phyloP scores from a whole-genome alignment of 2,329 filamentous ascomycete genomes.

The Nemania abortiva region DNA sequence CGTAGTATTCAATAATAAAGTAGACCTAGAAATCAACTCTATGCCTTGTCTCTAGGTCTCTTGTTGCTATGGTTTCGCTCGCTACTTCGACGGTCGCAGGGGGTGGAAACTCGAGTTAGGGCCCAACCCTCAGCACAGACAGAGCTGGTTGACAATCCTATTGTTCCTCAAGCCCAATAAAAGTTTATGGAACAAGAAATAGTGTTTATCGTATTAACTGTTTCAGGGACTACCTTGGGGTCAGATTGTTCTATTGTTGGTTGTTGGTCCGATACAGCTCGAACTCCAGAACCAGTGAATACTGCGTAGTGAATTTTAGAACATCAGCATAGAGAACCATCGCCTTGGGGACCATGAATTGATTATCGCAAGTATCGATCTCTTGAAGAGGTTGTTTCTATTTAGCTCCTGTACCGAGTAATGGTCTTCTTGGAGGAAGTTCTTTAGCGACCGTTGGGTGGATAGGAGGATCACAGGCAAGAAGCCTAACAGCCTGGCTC shows the following conservation, averaged over 20 bases:
- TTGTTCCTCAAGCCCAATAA: neutral
- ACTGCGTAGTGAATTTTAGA: neutral
- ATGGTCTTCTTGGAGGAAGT: neutral
- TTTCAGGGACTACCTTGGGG: neutral
- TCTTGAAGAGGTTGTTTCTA: neutral
- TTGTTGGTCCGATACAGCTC: neutral
- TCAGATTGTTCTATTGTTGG: neutral
- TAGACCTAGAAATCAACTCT: neutral
- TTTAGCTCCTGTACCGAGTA: neutral
- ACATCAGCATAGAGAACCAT: neutral
- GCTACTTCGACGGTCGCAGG: neutral
- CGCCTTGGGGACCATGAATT: neutral
- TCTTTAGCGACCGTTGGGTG: neutral
- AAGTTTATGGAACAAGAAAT: neutral
- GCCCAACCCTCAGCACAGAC: slow-evolving; percentile 1
- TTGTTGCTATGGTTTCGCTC: neutral
- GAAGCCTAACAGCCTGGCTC: no score
- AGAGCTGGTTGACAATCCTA: neutral
- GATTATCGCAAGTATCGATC: neutral
- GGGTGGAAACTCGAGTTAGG: neutral
- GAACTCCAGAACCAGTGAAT: neutral
- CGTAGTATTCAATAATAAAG: neutral
- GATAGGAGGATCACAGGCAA: neutral
- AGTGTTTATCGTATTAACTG: neutral
- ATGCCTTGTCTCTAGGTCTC: neutral